phyloP scores from a whole-genome alignment of 345 rosid species.

The Hevea brasiliensis region DNA sequence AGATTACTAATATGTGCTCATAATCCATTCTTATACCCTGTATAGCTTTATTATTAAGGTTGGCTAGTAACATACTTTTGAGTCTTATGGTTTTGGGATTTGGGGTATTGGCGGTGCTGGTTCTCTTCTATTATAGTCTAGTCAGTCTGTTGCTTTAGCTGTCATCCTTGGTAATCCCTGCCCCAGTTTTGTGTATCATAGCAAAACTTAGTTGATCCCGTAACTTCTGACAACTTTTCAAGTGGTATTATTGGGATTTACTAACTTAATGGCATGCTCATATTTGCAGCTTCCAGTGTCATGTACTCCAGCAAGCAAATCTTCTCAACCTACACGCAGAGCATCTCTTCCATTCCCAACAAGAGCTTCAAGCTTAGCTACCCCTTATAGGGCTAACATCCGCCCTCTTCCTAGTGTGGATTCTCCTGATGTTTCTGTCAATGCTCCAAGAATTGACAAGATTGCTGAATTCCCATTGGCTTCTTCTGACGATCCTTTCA shows the following conservation, averaged over 20 bases:
- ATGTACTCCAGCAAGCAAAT: constrained; percentile 36
- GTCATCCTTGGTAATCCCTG: background rate
- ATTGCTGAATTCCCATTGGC: constrained; percentile 25
- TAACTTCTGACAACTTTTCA: background rate
- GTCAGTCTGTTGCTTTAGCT: background rate
- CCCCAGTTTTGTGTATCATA: background rate
- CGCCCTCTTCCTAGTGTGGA: constrained; percentile 22
- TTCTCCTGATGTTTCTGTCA: constrained; percentile 26
- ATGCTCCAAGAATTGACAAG: constrained; percentile 27
- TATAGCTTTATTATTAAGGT: background rate
- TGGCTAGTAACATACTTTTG: background rate
- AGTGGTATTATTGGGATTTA: background rate
- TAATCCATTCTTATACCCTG: background rate
- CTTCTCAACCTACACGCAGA: constrained; percentile 47
- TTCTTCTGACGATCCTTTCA: constrained; percentile 25
- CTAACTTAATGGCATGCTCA: background rate
- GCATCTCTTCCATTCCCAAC: constrained; percentile 63
- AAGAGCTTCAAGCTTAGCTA: constrained; percentile 30
- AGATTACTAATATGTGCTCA: background rate
- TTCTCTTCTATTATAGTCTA: background rate
- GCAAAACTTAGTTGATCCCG: background rate
- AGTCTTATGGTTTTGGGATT: background rate
- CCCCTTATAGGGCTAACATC: constrained; percentile 32
- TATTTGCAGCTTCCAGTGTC: constrained; percentile 48
- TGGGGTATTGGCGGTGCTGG: background rate